These are phyloP conservation scores for Penicillium decumbens DNA, from an alignment of 2,329 filamentous ascomycete genomes.

Conservation along the genomic window DNA sequence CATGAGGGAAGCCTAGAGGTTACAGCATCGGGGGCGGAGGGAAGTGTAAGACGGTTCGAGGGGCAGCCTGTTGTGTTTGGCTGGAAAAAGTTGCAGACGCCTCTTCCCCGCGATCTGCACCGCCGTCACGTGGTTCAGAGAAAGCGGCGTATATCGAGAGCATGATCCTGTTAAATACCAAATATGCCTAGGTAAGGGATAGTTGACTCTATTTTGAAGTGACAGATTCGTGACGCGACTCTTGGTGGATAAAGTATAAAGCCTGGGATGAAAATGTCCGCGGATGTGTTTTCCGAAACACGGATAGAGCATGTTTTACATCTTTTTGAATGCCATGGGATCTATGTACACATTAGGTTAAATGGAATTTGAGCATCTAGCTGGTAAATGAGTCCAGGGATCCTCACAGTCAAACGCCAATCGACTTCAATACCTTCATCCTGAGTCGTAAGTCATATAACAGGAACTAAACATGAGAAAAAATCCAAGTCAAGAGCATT, in stretches of 20 bases:
- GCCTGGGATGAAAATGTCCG: neutral
- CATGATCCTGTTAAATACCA: neutral
- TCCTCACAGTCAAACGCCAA: conserved; percentile 7
- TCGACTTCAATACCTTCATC: neutral
- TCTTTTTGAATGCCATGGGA: neutral
- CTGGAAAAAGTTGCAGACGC: conserved; percentile 12
- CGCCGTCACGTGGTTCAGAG: conserved; percentile 19
- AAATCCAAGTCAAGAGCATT: neutral
- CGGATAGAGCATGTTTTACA: neutral
- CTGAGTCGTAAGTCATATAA: conserved; percentile 12
- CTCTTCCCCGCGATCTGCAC: conserved; percentile 21
- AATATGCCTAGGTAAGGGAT: neutral
- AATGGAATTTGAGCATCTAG: conserved; percentile 2
- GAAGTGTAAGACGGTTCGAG: conserved; percentile 3
- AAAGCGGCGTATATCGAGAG: neutral
- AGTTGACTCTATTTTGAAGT: neutral
- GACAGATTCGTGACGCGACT: neutral
- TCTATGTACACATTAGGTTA: neutral
- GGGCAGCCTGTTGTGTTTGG: conserved; percentile 8
- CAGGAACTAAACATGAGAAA: conserved; percentile 4
- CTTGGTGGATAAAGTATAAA: neutral
- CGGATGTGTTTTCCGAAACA: neutral
- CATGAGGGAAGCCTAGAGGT: conserved; percentile 33
- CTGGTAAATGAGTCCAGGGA: neutral
- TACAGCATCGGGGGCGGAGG: conserved; percentile 27